These are phyloP conservation scores for Strombidium stylifer DNA, from an alignment of 73 alveolate genomes.

Conservation along the genomic window DNA sequence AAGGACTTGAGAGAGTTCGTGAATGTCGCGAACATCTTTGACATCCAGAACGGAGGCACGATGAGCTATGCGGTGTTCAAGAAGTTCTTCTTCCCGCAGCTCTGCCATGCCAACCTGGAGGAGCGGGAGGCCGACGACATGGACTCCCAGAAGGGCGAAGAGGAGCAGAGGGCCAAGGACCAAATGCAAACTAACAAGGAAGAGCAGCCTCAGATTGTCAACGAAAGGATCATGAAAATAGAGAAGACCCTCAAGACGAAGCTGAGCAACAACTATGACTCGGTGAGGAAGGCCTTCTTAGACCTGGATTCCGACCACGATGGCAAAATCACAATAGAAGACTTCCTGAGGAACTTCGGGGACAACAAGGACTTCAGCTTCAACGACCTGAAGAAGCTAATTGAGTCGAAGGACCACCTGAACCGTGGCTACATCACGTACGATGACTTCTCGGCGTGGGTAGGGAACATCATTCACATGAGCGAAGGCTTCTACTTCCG, in stretches of 20 bases:
- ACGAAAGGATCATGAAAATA: too few relatives aligned
- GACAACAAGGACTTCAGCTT: constrained; percentile 47
- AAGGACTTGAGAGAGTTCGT: too few relatives aligned
- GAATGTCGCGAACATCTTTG: too few relatives aligned
- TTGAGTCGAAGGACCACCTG: constrained; percentile 4
- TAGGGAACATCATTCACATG: constrained; percentile 38
- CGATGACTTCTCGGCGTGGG: constrained; percentile 44
- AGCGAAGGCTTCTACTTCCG: constrained; percentile 53
- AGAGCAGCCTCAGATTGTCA: too few relatives aligned
- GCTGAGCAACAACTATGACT: constrained; percentile 44
- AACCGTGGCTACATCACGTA: constrained; percentile 4
- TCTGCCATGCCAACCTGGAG: too few relatives aligned
- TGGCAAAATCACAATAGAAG: constrained; percentile 41
- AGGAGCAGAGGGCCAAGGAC: too few relatives aligned
- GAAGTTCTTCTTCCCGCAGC: constrained; percentile 17
- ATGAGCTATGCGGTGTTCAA: constrained; percentile 19
- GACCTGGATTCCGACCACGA: constrained; percentile 42
- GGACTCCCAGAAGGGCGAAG: too few relatives aligned
- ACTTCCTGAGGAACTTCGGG: constrained; percentile 24
- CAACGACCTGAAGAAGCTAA: constrained; percentile 39
- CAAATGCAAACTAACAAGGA: too few relatives aligned
- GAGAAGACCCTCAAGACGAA: too few relatives aligned
- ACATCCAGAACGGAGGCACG: too few relatives aligned
- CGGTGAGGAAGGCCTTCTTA: constrained; percentile 53
- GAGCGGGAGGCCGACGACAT: too few relatives aligned